phyloP scores from a whole-genome alignment of 2,329 filamentous ascomycete genomes.

The Pleomassaria siparia region DNA sequence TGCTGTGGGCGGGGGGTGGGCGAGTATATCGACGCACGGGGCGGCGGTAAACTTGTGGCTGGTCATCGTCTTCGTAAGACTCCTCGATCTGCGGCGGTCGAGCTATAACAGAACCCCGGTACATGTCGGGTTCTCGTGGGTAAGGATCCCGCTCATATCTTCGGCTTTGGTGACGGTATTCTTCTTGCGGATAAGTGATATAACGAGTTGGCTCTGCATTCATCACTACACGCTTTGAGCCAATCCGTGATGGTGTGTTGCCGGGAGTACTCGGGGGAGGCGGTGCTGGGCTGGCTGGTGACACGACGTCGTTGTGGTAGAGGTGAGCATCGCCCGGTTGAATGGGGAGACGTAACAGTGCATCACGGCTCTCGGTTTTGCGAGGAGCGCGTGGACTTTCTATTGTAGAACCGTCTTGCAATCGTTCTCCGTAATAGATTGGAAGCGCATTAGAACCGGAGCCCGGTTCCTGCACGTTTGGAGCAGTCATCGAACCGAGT shows the following conservation, averaged over 20 bases:
- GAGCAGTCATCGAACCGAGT: background rate
- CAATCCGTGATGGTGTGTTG: background rate
- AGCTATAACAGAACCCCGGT: background rate
- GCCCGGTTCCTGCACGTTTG: slow-evolving; percentile 24
- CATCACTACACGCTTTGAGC: slow-evolving; percentile 8
- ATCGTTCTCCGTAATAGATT: slow-evolving; percentile 31
- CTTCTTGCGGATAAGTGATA: slow-evolving; percentile 6
- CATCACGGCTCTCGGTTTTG: slow-evolving; percentile 26
- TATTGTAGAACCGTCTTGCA: slow-evolving; percentile 31
- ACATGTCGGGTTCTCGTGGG: slow-evolving; percentile 4
- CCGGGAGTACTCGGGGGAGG: slow-evolving; percentile 12
- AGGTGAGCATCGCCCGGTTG: slow-evolving; percentile 29
- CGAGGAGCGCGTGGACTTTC: slow-evolving; percentile 23
- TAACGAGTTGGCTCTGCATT: slow-evolving; percentile 10
- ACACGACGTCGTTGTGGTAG: slow-evolving; percentile 13
- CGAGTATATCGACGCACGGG: slow-evolving; percentile 20
- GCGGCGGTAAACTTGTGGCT: slow-evolving; percentile 24
- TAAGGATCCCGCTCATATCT: slow-evolving; percentile 10
- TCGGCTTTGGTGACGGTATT: slow-evolving; percentile 13
- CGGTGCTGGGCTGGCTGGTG: slow-evolving; percentile 15
- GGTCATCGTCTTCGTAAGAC: slow-evolving; percentile 30
- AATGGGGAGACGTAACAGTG: slow-evolving; percentile 31
- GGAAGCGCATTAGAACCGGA: slow-evolving; percentile 19
- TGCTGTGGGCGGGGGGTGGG: slow-evolving; percentile 29
- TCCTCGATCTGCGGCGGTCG: slow-evolving; percentile 28